Base-by-base conservation (phyloP, 768 basidiomycete species). In the Phaeotremella skinneri region DNA sequence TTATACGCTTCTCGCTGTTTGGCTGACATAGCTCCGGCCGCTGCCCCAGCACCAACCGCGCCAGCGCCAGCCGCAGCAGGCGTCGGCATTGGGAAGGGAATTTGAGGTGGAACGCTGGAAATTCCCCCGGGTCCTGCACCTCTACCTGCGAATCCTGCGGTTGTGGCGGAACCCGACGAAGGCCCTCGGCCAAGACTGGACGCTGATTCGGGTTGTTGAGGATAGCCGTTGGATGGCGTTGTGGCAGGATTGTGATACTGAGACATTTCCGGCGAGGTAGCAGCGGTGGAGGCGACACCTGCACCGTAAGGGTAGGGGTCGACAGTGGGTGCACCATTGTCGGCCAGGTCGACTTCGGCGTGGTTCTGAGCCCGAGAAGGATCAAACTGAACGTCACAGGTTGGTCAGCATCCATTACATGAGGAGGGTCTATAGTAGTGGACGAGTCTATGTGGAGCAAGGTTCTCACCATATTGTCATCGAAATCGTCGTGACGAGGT, bases 1-100 rank as follows among this genome's bases (percentile, higher is more conserved):
- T 69, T 67, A 43, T 73, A 73, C 20, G 75, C 75, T 56, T 77
- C 75, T 20, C 74, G 37, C 61, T 72, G 70, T 56, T 77, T 77
- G 4, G 72, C 56, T 2, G 56, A 53, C 69, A 73, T 73, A 25
- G 43, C 43, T 7, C 52, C 63, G 2, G 51, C 67, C 31, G 62
- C 70, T 1, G 67, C 67, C 2, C 41, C 23, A 20, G 54, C 60
- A 4, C 48, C 63, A 23, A 56, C 66, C 20, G 63, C 61, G 23
- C 58, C 66, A 13, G 49, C 66, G 32, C 55, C 58, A 14, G 53
- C 55, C 4, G 47, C 68, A 16, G 49, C 59, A 31, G 41, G 50
- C 2, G 66, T 21, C 7, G 47, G 66, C 63, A 70, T 62, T 20
- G 65, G 59, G 58, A 59, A 61, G 20, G 59, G 31, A 23, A 45